Evolutionary conservation across 495 filamentous ascomycete species (phyloP), one percentile per base, ranked within the genome.

Genomic region (Talaromyces liani): DNA sequence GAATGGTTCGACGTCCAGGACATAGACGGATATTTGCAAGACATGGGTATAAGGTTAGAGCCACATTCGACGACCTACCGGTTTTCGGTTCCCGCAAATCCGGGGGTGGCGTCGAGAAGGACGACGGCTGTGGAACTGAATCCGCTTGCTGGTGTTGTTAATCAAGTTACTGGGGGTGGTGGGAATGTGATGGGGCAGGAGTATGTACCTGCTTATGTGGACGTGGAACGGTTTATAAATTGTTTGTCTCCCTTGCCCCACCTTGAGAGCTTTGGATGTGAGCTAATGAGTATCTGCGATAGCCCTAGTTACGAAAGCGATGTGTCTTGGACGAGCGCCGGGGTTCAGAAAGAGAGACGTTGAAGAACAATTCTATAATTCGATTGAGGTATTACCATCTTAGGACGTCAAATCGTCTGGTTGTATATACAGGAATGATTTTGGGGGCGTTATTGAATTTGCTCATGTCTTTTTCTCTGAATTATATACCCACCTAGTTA

Each of bases 351-450:
- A 56, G 54, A 9, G 10, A 20, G 61, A 63, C 14, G 61, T 63
- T n/a, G 61, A 57, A n/a, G 47, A 56, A 34, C 83, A 39, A 64
- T 70, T 27, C 20, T 60, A 39, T 47, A 33, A 39, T 36, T 60
- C 58, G 12, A 60, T 60, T 8, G 58, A 60, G 36, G 61, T 66
- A 6, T 22, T 54, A 14, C 49, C 49, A 9, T 54, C 49, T 20
- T 54, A 54, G 49, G 47, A 22, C 10, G 24, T 12, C 9, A 12
- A 3, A 36, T 3, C 33, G 33, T 36, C 33, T 36, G 33, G 2
- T 0, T 36, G 33, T 36, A 36, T 12, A 36, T 10, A 36, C 33
- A 36, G 33, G 0, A 31, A 31, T 31, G 33, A 12, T 36, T 36
- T 36, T 6, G 2, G 33, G 33, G 33, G 9, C 9, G 33, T 36